Evolutionary conservation across 2,329 filamentous ascomycete genomes (phyloP), one percentile per base, ranked within the genome.

Genomic region (Aspergillus aculeatinus): DNA sequence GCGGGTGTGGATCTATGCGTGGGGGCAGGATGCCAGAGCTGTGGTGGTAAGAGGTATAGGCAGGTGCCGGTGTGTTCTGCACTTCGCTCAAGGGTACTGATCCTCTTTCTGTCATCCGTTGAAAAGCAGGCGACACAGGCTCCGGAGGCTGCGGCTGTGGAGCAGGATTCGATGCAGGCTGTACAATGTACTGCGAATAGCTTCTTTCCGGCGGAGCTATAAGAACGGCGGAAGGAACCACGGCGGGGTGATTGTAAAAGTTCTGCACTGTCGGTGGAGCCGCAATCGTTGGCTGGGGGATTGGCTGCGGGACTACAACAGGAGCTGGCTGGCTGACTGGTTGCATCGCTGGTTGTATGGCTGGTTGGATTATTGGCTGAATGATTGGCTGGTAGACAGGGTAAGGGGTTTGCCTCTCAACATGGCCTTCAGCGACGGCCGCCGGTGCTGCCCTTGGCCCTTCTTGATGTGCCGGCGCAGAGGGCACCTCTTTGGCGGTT

Each of bases 51-150:
- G 74, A 49, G 60, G 68, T 55, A 58, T 73, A 44, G 76, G 82
- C 33, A 72, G 72, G 72, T 10, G 67, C 70, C 9, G 70, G 69
- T 2, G 44, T 55, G 23, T 63, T 62, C 1, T 83, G 82, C 12
- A 90, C 83, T 10, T 87, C 82, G 1, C 82, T 80, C 78, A 91
- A 79, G 23, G 78, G 81, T 49, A 89, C 85, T 2, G 80, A 84
- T 1, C 87, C 83, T 0, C 86, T 85, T 11, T 83, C 83, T 81
- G 90, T 89, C 0, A 83, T 84, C 14, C 81, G 80, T 42, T 86
- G 81, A 44, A 89, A 76, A 0, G 82, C 87, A 1, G 88, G 87
- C 1, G 89, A 89, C 0, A 85, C 74, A 2, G 86, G 86, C 0
- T 83, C 83, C 0, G 87, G 86, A 5, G 87, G 86, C 1, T 81